Evolutionary conservation across 139 green algal species (phyloP), one percentile per base, ranked within the genome.

Genomic region (Micromonas pusilla): DNA sequence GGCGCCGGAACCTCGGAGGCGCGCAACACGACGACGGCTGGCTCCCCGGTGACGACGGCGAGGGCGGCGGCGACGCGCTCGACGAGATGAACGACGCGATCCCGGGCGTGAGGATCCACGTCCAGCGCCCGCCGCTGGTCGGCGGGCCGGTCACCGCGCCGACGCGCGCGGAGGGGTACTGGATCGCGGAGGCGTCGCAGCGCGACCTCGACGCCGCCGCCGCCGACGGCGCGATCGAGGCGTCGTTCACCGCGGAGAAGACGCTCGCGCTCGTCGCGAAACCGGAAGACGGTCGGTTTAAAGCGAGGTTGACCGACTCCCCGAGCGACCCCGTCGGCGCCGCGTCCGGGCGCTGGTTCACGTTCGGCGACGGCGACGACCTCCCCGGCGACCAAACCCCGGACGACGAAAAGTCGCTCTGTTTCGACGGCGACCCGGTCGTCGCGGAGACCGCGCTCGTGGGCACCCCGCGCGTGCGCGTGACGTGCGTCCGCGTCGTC

Each of bases 311-410:
- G 64, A 32, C 0, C 5, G 33, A 52, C 66, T 52, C 26, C 20
- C 20, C 66, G 66, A 3, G 23, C 6, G 5, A 3, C 25, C 54
- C 73, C 36, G 70, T 32, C 3, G 76, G 76, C 16, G 54, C 64
- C 20, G 26, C 65, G 60, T n/a, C 37, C 54, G 77, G 77, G 25
- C 30, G 63, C 26, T 82, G 77, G 67, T 70, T 78, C 25, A 78
- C 66, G 31, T 82, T 82, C 19, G 77, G 77, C 33, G 23, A 52
- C 21, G 32, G 38, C 54, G 38, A 33, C 25, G 77, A 82, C 34
- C 32, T 70, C 13, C 67, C 77, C 4, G 21, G 28, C 19, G 57
- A 82, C 28, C 77, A 82, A 38, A 21, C 6, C 32, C 20, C 52
- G 20, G 77, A 82, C 19, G 77, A 82, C 36, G 66, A 28, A 6